Evolutionary conservation across 768 basidiomycete species (phyloP), one percentile per base, ranked within the genome.

Genomic region (Agaricus blazei): DNA sequence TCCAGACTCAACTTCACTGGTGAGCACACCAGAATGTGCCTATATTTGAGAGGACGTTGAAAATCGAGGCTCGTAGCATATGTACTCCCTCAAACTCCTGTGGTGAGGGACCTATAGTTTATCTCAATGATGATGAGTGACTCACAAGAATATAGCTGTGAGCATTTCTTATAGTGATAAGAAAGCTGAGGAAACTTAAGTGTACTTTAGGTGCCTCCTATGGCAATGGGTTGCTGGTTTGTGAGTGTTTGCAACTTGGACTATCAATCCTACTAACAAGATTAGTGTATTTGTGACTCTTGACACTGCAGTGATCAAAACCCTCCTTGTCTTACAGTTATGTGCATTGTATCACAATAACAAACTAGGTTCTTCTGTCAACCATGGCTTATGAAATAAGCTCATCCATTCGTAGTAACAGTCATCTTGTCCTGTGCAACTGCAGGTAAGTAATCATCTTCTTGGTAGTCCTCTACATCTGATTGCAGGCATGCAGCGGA

Each of bases 181-280:
- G 12, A n/a, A 19, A 41, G 12, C 12, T 1, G 40, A 9, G 12
- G n/a, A 7, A 19, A 7, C 12, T 41, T 9, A 41, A 12, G 19
- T 9, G 2, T 34, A 9, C 12, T 41, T 14, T n/a, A 54, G 52
- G 15, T 54, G 45, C 9, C n/a, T 44, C 26, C 26, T 47, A 4
- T 26, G 45, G 27, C 52, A 54, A 37, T 54, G 52, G 52, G 34
- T 54, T 12, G 36, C 37, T n/a, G 52, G 45, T 11, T 54, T 54
- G 52, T 54, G 9, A 47, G 52, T 41, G 24, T 19, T 9, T 1
- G 4, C n/a, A 15, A 9, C 34, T 0, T 6, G n/a, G 41, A 23
- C 23, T 37, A 28, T 29, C 29, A 41, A 28, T n/a, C 31, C 5
- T 34, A 8, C 34, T 34, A 11, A 34, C 8, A 34, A 15, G 7